Evolutionary conservation across 805 yeast species (phyloP), one percentile per base, ranked within the genome.

Genomic region (Starmera dryadoides): DNA sequence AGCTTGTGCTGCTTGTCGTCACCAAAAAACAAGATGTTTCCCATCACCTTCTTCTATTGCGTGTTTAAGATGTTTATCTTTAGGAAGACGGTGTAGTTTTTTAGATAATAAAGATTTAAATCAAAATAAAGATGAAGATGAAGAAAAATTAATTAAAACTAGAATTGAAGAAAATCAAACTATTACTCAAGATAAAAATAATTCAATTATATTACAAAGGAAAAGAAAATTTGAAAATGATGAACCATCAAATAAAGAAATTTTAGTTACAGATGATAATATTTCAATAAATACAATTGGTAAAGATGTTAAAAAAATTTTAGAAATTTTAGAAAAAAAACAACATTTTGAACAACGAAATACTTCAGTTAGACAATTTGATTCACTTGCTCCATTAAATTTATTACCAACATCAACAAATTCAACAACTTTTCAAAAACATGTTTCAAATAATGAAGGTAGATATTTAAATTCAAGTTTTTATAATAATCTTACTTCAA

Each of bases 11-110:
- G 51, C 64, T 7, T 77, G 84, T 50, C 63, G 82, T 33, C 67
- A 64, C 36, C 77, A 72, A 43, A 77, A 77, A 60, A 73, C 86
- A 1, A 59, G 83, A 41, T 81, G 88, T 47, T 71, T 79, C 50
- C 71, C 79, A 37, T 66, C 77, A 2, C 56, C 58, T 7, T 47
- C 53, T 11, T 64, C 73, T 1, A 55, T 61, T 8, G 64, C 75
- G 3, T 81, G 88, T 59, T 57, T 79, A 17, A 59, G 86, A 18
- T 81, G 88, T 50, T 58, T 65, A 1, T 75, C 79, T 5, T 57
- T 79, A 30, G 71, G 68, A 6, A 58, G 66, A 23, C 59, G 54
- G 18, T 81, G 88, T 48, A 73, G 80, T 7, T 73, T 79, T 47
- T 72, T 63, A 41, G n/a, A n/a, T n/a, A 57, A 47, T 12, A 56